A percentile compares a stretch with the other conserved stretches of the same genome.
Conservation (phyloP, 2,329 filamentous ascomycete species). For the Colletotrichum eremochloae region DNA sequence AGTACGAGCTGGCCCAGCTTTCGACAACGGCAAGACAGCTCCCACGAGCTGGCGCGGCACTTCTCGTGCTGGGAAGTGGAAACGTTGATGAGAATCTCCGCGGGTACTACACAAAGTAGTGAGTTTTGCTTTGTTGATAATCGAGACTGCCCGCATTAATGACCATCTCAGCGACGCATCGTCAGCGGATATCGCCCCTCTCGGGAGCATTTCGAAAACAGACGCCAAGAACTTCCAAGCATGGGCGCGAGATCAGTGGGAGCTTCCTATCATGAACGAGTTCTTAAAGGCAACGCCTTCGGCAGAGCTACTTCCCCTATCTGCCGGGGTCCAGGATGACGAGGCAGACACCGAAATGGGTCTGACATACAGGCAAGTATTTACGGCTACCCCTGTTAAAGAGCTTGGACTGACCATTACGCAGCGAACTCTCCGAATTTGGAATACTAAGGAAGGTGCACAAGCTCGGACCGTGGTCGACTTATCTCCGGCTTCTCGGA, state of each 20-base stretch:
- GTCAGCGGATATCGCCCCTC: slow-evolving; percentile 68
- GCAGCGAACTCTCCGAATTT: slow-evolving; percentile 54
- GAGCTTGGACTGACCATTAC: not conserved
- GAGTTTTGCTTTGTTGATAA: not conserved
- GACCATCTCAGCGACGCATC: slow-evolving; percentile 58
- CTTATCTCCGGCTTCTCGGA: slow-evolving; percentile 54
- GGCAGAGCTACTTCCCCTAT: slow-evolving; percentile 63
- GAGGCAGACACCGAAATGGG: slow-evolving; percentile 58
- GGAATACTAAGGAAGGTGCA: slow-evolving; percentile 56
- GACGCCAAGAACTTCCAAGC: slow-evolving; percentile 75
- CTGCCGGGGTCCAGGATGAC: slow-evolving; percentile 56
- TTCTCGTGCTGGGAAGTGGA: slow-evolving; percentile 73
- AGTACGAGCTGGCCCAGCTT: slow-evolving; percentile 74
- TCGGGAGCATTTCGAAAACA: slow-evolving; percentile 68
- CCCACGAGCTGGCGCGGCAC: slow-evolving; percentile 63
- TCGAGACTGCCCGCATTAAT: not conserved
- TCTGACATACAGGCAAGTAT: slow-evolving; percentile 51
- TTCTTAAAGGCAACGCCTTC: slow-evolving; percentile 72
- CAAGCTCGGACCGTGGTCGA: slow-evolving; percentile 57
- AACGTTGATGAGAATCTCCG: slow-evolving; percentile 69
- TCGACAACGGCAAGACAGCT: slow-evolving; percentile 69
- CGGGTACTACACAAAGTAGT: slow-evolving; percentile 72
- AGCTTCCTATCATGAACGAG: slow-evolving; percentile 71
- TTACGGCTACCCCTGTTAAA: too few relatives aligned
- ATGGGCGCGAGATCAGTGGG: slow-evolving; percentile 68